Evolutionary conservation across 441 rosid species (phyloP).

Genomic region (Cnidoscolus chayamansa): DNA sequence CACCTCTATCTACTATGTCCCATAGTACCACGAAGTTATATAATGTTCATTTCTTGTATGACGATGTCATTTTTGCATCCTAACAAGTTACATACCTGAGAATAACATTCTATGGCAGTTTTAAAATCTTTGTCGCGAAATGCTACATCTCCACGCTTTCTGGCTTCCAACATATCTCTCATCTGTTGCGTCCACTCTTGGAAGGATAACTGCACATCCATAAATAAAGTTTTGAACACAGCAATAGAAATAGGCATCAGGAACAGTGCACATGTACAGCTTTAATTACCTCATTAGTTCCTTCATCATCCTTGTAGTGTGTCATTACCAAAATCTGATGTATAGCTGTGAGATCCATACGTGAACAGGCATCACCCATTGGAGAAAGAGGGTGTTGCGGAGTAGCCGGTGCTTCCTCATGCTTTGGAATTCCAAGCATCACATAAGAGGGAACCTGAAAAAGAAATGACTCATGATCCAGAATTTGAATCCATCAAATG

Average conservation of each 20-base stretch:
- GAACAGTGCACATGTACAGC: background rate
- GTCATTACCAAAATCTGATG: constrained; percentile 75
- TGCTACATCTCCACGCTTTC: constrained; percentile 80
- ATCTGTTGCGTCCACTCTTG: constrained; percentile 98
- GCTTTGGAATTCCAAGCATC: constrained; percentile 79
- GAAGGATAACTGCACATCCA: constrained; percentile 60
- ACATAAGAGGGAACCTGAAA: constrained; percentile 67
- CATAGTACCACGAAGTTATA: too few relatives aligned
- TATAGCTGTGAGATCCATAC: constrained; percentile 87
- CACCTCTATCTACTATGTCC: background rate
- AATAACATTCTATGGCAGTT: constrained; percentile 60
- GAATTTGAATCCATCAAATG: constrained; percentile 4
- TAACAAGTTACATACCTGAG: constrained; percentile 54
- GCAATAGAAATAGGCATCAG: background rate
- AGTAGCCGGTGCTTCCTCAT: constrained; percentile 75
- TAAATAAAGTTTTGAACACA: constrained; percentile 19
- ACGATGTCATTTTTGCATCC: background rate
- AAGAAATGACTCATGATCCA: constrained; percentile 23
- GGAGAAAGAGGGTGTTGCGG: constrained; percentile 80
- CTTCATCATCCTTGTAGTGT: constrained; percentile 87
- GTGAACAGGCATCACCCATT: constrained; percentile 80
- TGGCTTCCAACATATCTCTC: constrained; percentile 85
- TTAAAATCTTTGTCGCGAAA: constrained; percentile 79
- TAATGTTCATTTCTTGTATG: background rate
- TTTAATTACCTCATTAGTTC: constrained; percentile 68